These are phyloP conservation scores for Aspergillaceae sp. DNA, from an alignment of 2,329 filamentous ascomycete species.

Conservation along the genomic window DNA sequence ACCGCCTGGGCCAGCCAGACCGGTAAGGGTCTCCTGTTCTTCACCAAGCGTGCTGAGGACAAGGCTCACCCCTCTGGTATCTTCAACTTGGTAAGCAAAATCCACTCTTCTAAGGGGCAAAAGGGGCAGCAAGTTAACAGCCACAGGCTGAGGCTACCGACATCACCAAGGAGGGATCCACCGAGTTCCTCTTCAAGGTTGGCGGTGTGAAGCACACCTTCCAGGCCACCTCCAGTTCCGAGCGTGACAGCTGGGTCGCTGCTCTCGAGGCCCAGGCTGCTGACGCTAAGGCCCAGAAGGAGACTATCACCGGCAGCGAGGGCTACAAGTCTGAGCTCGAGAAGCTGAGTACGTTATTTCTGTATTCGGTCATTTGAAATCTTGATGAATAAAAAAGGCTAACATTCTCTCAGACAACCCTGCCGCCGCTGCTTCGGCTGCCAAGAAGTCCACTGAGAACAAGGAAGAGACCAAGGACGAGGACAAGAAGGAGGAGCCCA, in stretches of 20 bases:
- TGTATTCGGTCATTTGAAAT: not conserved
- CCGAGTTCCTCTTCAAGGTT: slow-evolving; percentile 79
- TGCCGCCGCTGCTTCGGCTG: slow-evolving; percentile 16
- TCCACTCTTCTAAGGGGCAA: too few relatives aligned
- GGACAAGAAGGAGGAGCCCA: slow-evolving; percentile 10
- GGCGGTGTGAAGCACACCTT: slow-evolving; percentile 89
- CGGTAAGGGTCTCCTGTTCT: slow-evolving; percentile 90
- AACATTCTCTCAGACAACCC: slow-evolving; percentile 25
- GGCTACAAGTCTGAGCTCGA: slow-evolving; percentile 81
- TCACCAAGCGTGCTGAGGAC: slow-evolving; percentile 72
- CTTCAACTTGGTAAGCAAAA: slow-evolving; percentile 66
- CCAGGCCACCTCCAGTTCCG: slow-evolving; percentile 64
- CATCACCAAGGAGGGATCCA: slow-evolving; percentile 63
- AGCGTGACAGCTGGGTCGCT: slow-evolving; percentile 88
- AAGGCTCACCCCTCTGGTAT: slow-evolving; percentile 73
- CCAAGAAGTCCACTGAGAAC: slow-evolving; percentile 16
- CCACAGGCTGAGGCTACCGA: slow-evolving; percentile 60
- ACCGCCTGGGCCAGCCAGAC: slow-evolving; percentile 88
- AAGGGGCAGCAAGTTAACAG: too few relatives aligned
- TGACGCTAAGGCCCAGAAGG: slow-evolving; percentile 74
- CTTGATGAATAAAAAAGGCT: too few relatives aligned
- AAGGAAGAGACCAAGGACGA: slow-evolving; percentile 10
- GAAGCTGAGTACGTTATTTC: slow-evolving; percentile 50
- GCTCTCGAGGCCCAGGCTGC: slow-evolving; percentile 73
- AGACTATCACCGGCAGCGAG: slow-evolving; percentile 66